Evolutionary conservation across 2,329 filamentous ascomycete species (phyloP), one percentile per base, ranked within the genome.

Genomic region (Botrytis byssoidea): DNA sequence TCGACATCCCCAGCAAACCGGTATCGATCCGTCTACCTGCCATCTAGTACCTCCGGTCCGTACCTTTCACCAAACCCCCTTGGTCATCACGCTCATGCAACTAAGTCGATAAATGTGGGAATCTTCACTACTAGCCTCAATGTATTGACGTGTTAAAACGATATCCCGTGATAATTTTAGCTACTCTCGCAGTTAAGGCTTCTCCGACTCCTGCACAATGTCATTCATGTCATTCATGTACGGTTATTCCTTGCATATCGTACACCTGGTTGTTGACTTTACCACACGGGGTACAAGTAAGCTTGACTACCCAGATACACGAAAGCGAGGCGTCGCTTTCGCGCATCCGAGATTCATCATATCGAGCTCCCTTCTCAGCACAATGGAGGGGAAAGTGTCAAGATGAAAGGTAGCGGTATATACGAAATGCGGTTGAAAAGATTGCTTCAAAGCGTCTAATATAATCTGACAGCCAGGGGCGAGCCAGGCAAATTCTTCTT

Each of bases 131-230:
- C 16, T 37, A 48, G 64, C 44, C 37, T 51, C 20, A 37, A 40
- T 25, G 64, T 51, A 48, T 67, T 37, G 29, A 67, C 64, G 64
- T 51, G 44, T 48, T 35, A 66, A 14, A 10, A 18, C 46, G 32
- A 61, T n/a, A n/a, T 61, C 35, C 22, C 64, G n/a, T 51, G 64
- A 67, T 67, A 67, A 51, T 51, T 67, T 67, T 67, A 67, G 64
- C 44, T 51, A 16, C 29, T 51, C 29, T 12, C 42, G 63, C 63
- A 66, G 44, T 22, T 42, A 8, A 40, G 9, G 37, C 60, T 63
- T 63, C 22, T 35, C 57, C 60, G 29, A 29, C 35, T 35, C 57
- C 57, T 63, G 60, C 60, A 63, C 60, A 63, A n/a, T 63, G 14
- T 63, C 60, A 61, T 61, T 63, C 35, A 63, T 40, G 35, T n/a